Percentiles rank a stretch among this genome's conserved stretches.
phyloP scores from a whole-genome alignment of 768 basidiomycete species.

The Rhodosporidiobolus odoratus region DNA sequence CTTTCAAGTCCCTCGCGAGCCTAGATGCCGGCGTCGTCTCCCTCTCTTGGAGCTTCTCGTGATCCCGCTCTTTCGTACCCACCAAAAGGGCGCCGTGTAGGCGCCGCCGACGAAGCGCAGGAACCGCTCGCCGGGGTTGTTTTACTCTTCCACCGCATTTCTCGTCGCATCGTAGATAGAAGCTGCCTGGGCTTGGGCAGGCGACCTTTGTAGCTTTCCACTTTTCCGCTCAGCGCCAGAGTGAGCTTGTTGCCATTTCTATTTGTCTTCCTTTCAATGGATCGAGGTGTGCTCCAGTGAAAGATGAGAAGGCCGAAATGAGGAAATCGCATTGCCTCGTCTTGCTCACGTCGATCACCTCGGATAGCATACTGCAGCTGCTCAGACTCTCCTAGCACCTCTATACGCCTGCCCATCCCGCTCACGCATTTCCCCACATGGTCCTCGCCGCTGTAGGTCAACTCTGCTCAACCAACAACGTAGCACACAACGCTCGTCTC shows the following conservation, averaged over 20 bases:
- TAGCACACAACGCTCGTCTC: conserved; percentile 22
- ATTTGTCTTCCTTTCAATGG: not conserved
- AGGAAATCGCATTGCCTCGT: too few species aligned
- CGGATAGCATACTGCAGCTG: too few species aligned
- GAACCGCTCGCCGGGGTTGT: not conserved
- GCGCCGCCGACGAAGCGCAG: not conserved
- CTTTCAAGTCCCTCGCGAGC: conserved; percentile 61
- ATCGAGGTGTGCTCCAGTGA: not conserved
- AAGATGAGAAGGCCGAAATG: not conserved
- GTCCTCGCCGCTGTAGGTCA: conserved; percentile 40
- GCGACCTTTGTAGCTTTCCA: too few species aligned
- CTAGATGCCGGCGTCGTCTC: conserved; percentile 55
- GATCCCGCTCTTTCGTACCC: not conserved
- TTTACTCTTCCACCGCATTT: not conserved
- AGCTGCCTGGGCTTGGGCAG: too few species aligned
- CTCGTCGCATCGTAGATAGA: too few species aligned
- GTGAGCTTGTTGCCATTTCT: not conserved
- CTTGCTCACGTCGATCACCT: too few species aligned
- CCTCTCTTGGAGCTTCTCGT: not conserved
- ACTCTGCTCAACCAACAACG: conserved; percentile 37
- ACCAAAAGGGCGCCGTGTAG: not conserved
- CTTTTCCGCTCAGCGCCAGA: not conserved
- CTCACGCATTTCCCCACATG: too few species aligned
- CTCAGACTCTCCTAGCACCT: too few species aligned
- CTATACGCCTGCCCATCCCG: too few species aligned